Percentiles rank a stretch among this genome's conserved stretches.
Evolutionary conservation across 306 rosid species (phyloP).

Genomic region (Vicia villosa): DNA sequence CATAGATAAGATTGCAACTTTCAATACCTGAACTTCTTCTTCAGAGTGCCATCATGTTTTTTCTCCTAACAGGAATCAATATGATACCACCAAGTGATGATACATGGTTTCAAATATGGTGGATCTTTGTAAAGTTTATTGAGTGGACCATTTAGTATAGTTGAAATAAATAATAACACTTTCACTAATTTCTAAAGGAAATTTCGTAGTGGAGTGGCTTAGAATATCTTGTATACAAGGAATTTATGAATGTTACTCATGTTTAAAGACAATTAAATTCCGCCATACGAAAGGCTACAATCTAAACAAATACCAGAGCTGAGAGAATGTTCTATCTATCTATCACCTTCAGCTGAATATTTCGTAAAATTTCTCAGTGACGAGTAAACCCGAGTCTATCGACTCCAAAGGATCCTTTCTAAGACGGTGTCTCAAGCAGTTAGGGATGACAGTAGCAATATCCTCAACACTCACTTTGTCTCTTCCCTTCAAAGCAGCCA

Average conservation of each 20-base stretch:
- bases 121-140: no score
- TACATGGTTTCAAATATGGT: no score
- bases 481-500: slow-evolving; percentile 85
- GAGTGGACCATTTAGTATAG: no score
- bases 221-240: slow-evolving; percentile 21
- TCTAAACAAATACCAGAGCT: slow-evolving; percentile 30
- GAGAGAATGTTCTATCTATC: slow-evolving; percentile 20
- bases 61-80: no score
- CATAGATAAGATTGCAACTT: no score
- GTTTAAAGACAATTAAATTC: slow-evolving; percentile 32
- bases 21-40: no score
- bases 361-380: slow-evolving; percentile 85
- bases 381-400: slow-evolving; percentile 89
- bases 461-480: slow-evolving; percentile 74
- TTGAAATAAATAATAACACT: no score
- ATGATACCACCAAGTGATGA: no score
- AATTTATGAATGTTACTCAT: slow-evolving; percentile 29
- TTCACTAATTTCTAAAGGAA: no score
- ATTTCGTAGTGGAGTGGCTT: no score
- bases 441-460: slow-evolving; percentile 90
- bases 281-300: slow-evolving; percentile 29
- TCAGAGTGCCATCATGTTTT: no score
- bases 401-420: slow-evolving; percentile 96
- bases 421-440: slow-evolving; percentile 94
- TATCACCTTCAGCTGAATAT: slow-evolving; percentile 63